phyloP scores from a whole-genome alignment of 139 green algal genomes.

The Raphidocelis subcapitata region DNA sequence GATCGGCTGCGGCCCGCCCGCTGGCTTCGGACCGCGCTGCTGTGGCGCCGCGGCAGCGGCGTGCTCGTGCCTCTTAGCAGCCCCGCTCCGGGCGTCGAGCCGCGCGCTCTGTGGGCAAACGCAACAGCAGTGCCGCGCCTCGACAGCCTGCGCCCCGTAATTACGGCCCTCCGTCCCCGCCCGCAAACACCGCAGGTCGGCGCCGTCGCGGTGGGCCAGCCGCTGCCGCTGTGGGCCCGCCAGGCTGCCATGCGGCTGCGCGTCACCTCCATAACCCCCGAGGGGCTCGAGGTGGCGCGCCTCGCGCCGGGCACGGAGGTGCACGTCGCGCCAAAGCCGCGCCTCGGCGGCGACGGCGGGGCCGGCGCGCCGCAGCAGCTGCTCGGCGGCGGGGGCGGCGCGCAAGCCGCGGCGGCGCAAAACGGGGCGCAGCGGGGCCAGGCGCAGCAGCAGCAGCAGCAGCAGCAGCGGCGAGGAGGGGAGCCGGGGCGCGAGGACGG shows the following conservation, averaged over 20 bases:
- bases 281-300: constrained; percentile 44
- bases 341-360: constrained; percentile 11
- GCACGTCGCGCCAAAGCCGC: constrained; percentile 66
- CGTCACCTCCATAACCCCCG: constrained; percentile 15
- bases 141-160: not conserved
- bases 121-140: not conserved
- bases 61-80: no score
- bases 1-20: not conserved
- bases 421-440: not conserved
- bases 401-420: not conserved
- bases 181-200: constrained; percentile 50
- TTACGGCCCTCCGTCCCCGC: not conserved
- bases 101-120: not conserved
- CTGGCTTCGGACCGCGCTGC: not conserved
- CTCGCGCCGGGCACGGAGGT: constrained; percentile 70
- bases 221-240: constrained; percentile 68
- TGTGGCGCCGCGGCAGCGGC: not conserved
- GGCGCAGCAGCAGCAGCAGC: constrained; percentile 22
- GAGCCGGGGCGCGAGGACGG: no score
- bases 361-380: constrained; percentile 5
- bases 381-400: constrained; percentile 7
- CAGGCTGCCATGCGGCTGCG: constrained; percentile 30
- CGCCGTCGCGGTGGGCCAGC: constrained; percentile 60
- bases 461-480: constrained; percentile 2
- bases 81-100: no score